phyloP scores from a whole-genome alignment of 2,329 filamentous ascomycete genomes.

The Botrytis hyacinthi region DNA sequence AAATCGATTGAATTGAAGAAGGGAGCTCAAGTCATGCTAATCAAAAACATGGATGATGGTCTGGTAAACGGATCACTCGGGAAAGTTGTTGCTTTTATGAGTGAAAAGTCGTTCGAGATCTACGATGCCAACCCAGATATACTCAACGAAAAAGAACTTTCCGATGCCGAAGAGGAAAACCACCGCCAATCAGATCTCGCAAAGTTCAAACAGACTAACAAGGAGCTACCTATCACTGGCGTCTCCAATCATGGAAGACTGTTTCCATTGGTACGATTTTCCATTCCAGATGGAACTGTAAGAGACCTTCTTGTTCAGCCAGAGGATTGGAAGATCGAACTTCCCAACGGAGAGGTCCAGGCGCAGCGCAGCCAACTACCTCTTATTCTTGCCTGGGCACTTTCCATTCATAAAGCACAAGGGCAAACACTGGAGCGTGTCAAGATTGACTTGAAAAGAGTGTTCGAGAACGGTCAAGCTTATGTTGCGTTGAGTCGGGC shows the following conservation, averaged over 20 bases:
- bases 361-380: slow-evolving; percentile 81
- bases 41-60: slow-evolving; percentile 95
- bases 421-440: slow-evolving; percentile 87
- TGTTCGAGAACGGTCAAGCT: slow-evolving; percentile 96
- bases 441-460: slow-evolving; percentile 85
- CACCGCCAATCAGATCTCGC: slow-evolving; percentile 39
- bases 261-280: slow-evolving; percentile 84
- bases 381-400: slow-evolving; percentile 91
- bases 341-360: slow-evolving; percentile 92
- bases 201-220: slow-evolving; percentile 39
- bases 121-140: slow-evolving; percentile 58
- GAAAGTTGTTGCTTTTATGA: slow-evolving; percentile 80
- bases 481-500: slow-evolving; percentile 96
- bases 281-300: slow-evolving; percentile 71
- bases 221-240: slow-evolving; percentile 36
- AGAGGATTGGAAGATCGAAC: slow-evolving; percentile 94
- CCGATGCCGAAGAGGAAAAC: slow-evolving; percentile 41
- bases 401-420: slow-evolving; percentile 97
- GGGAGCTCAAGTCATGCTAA: slow-evolving; percentile 97
- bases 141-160: slow-evolving; percentile 49
- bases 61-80: slow-evolving; percentile 94
- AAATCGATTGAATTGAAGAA: slow-evolving; percentile 78
- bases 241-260: slow-evolving; percentile 50
- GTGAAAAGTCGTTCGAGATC: slow-evolving; percentile 57
- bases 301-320: slow-evolving; percentile 77